Percentiles rank a stretch among this genome's conserved stretches.
Evolutionary conservation across 768 basidiomycete genomes (phyloP).

Genomic region (Hericium rajendrae): DNA sequence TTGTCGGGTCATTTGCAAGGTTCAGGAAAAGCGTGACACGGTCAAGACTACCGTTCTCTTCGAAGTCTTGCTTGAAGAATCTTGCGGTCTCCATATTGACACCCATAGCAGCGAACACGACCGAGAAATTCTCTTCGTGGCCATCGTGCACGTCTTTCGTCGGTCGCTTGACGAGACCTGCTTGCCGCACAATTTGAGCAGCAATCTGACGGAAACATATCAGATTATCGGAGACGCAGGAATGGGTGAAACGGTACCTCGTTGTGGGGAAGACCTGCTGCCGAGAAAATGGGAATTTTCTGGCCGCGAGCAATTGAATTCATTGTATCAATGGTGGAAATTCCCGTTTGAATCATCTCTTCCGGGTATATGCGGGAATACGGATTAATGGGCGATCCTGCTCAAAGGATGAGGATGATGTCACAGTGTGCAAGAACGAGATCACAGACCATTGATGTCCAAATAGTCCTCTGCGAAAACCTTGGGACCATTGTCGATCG

Average conservation of each 20-base stretch:
- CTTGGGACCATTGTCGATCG: constrained; percentile 97
- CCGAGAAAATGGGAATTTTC: constrained; percentile 99
- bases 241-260: constrained; percentile 47
- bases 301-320: constrained; percentile 99
- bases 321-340: constrained; percentile 96
- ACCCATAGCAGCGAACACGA: constrained; percentile 99
- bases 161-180: constrained; percentile 92
- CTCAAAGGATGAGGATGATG: constrained; percentile 1
- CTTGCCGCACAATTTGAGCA: constrained; percentile 99
- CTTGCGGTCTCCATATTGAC: constrained; percentile 99
- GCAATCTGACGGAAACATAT: constrained; percentile 59
- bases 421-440: constrained; percentile 1
- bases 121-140: constrained; percentile 99
- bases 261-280: constrained; percentile 97
- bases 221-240: constrained; percentile 6
- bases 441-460: constrained; percentile 86
- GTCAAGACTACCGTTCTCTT: constrained; percentile 95
- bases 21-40: constrained; percentile 98
- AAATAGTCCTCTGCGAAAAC: constrained; percentile 99
- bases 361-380: constrained; percentile 99
- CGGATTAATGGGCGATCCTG: constrained; percentile 96
- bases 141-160: constrained; percentile 97
- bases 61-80: constrained; percentile 99
- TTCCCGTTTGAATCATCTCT: constrained; percentile 99
- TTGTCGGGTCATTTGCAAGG: constrained; percentile 97